Evolutionary conservation across 805 yeast species (phyloP).

Genomic region (Schwanniomyces sp.): DNA sequence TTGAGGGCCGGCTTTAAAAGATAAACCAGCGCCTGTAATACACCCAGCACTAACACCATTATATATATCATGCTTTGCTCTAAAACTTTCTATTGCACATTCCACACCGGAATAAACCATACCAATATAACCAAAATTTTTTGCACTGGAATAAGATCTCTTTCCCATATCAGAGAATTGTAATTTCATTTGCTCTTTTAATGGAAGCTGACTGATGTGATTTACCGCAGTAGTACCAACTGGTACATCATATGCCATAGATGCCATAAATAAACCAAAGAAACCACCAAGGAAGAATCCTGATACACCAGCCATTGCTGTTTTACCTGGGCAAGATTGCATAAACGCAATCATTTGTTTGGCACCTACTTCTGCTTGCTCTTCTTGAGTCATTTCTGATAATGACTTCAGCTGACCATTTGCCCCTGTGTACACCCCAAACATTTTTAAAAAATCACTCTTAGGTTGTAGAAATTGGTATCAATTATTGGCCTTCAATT

Average conservation of each 20-base stretch:
- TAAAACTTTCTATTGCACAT: conserved; percentile 77
- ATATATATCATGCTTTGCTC: conserved; percentile 90
- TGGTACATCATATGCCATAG: conserved; percentile 79
- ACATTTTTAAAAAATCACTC: conserved; percentile 18
- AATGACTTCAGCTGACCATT: conserved; percentile 45
- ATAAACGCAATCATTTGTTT: conserved; percentile 76
- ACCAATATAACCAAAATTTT: conserved; percentile 92
- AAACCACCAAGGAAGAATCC: conserved; percentile 96
- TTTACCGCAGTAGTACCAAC: conserved; percentile 54
- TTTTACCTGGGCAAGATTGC: conserved; percentile 94
- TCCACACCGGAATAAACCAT: conserved; percentile 90
- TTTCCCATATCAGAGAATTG: conserved; percentile 92
- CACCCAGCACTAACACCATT: conserved; percentile 95
- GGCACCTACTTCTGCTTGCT: conserved; percentile 91
- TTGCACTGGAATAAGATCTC: conserved; percentile 85
- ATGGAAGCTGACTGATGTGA: conserved; percentile 79
- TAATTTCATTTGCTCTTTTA: conserved; percentile 86
- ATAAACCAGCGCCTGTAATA: conserved; percentile 94
- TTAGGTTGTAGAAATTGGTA: no score
- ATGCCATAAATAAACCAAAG: conserved; percentile 92
- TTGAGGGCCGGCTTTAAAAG: conserved; percentile 90
- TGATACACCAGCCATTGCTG: conserved; percentile 86
- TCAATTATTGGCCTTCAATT: no score
- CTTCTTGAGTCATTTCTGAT: conserved; percentile 81
- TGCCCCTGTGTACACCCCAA: conserved; percentile 40